Evolutionary conservation across 768 basidiomycete genomes (phyloP).

Genomic region (Tricholomella constricta): DNA sequence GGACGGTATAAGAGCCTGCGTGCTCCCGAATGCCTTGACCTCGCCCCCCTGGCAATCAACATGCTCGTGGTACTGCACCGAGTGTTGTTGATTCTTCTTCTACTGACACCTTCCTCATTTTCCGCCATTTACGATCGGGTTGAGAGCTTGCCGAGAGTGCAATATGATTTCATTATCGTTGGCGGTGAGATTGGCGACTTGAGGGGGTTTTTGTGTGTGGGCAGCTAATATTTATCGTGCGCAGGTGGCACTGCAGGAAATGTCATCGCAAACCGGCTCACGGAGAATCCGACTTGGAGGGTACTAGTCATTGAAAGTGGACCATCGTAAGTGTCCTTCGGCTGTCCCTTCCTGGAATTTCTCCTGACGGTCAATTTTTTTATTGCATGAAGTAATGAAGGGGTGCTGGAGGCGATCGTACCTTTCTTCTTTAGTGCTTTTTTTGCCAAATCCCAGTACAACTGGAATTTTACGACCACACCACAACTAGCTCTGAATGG

Average conservation of each 20-base stretch:
- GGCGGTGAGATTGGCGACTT: conserved; percentile 3
- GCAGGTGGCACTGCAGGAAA: conserved; percentile 17
- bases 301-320: conserved; percentile 15
- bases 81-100: no score
- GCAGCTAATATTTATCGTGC: not conserved
- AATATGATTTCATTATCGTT: conserved; percentile 14
- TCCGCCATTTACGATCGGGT: not conserved
- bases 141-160: conserved; percentile 8
- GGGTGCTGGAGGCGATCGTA: conserved; percentile 17
- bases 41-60: no score
- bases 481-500: conserved; percentile 23
- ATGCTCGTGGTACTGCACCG: no score
- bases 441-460: conserved; percentile 14
- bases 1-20: no score
- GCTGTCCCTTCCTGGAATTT: no score
- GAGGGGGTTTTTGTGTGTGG: not conserved
- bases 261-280: conserved; percentile 13
- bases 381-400: conserved; percentile 18
- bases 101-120: no score
- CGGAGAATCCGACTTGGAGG: conserved; percentile 6
- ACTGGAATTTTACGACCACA: conserved; percentile 32
- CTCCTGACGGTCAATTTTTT: not conserved
- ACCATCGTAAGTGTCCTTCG: conserved; percentile 6
- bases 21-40: no score
- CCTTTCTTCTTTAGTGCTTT: conserved; percentile 19